Evolutionary conservation across 2,329 filamentous ascomycete species (phyloP).

Genomic region (Ilyonectria destructans): DNA sequence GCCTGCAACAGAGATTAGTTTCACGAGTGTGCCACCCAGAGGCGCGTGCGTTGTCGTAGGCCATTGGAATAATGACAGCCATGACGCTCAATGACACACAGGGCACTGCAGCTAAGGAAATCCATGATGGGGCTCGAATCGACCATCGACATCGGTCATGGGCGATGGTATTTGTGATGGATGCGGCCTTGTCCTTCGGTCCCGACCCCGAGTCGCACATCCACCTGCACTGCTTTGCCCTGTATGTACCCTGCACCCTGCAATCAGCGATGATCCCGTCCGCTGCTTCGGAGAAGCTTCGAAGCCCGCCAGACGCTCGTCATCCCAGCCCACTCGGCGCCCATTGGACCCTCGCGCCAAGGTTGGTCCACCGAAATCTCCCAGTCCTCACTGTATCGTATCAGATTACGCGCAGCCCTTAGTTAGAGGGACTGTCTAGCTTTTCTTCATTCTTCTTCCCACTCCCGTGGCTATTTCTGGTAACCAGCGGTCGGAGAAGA

Average conservation of each 20-base stretch:
- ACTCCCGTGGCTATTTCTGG: constrained; percentile 16
- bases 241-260: constrained; percentile 21
- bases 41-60: constrained; percentile 28
- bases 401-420: constrained; percentile 26
- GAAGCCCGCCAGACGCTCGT: constrained; percentile 41
- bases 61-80: constrained; percentile 16
- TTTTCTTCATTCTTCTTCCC: constrained; percentile 5
- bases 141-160: constrained; percentile 6
- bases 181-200: constrained; percentile 4
- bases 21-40: constrained; percentile 30
- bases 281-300: constrained; percentile 40
- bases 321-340: constrained; percentile 30
- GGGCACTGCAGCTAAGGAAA: not conserved
- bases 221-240: constrained; percentile 17
- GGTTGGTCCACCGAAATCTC: constrained; percentile 38
- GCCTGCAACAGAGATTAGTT: constrained; percentile 29
- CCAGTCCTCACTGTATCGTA: constrained; percentile 36
- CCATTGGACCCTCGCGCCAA: constrained; percentile 29
- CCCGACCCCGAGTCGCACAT: constrained; percentile 13
- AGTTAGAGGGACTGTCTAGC: constrained; percentile 10
- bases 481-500: not conserved
- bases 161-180: constrained; percentile 3
- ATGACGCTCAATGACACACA: constrained; percentile 17
- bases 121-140: not conserved
- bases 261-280: constrained; percentile 31